Evolutionary conservation across 108 stramenopile species (phyloP).

Genomic region (Fistulifera solaris): DNA sequence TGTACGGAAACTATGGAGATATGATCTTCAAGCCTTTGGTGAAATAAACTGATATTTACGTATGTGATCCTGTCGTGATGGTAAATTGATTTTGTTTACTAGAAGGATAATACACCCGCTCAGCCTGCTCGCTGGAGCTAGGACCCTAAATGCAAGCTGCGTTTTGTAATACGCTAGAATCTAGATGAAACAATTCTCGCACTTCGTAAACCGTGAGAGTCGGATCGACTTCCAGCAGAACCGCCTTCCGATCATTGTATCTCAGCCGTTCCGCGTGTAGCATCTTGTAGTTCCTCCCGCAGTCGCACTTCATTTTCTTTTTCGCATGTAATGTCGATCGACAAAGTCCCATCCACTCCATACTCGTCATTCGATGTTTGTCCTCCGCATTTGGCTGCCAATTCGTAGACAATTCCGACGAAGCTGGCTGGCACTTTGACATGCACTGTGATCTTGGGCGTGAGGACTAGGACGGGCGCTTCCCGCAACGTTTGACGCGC

Average conservation of each 20-base stretch:
- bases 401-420: slow-evolving; percentile 42
- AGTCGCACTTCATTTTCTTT: slow-evolving; percentile 22
- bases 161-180: too few relatives aligned
- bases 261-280: slow-evolving; percentile 44
- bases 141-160: too few relatives aligned
- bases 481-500: slow-evolving; percentile 57
- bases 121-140: too few relatives aligned
- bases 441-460: slow-evolving; percentile 35
- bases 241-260: too few relatives aligned
- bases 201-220: too few relatives aligned
- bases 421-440: slow-evolving; percentile 19
- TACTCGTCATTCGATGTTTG: slow-evolving; percentile 32
- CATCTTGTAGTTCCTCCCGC: slow-evolving; percentile 37
- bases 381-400: slow-evolving; percentile 34
- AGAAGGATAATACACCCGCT: too few relatives aligned
- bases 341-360: slow-evolving; percentile 36
- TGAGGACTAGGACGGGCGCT: slow-evolving; percentile 26
- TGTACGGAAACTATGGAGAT: slow-evolving; percentile 78
- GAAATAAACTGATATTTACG: background rate
- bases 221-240: too few relatives aligned
- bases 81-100: too few relatives aligned
- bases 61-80: too few relatives aligned
- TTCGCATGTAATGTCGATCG: slow-evolving; percentile 49
- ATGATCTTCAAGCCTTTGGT: slow-evolving; percentile 68
- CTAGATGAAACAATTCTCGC: too few relatives aligned